Percentiles rank a stretch among this genome's conserved stretches.
These are phyloP conservation scores for peach (Prunus persica) DNA, from an alignment of 306 rosid species.

Conservation along the genomic window DNA sequence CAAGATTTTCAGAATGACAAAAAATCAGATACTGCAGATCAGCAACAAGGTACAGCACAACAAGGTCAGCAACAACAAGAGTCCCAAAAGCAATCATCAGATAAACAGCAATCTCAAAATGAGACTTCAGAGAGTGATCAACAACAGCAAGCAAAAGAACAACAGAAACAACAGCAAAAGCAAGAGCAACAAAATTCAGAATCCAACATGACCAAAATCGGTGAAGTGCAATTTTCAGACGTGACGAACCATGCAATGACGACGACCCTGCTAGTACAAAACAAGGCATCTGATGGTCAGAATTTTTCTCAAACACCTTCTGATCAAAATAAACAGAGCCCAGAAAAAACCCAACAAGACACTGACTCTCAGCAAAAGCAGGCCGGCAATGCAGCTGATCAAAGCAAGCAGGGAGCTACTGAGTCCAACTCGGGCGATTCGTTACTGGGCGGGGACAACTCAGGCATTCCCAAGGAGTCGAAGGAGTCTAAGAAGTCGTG, in stretches of 20 bases:
- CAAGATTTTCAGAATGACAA: not conserved
- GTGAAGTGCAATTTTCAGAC: not conserved
- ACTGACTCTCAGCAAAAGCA: slow-evolving; percentile 5
- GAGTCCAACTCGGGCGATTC: slow-evolving; percentile 29
- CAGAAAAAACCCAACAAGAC: not conserved
- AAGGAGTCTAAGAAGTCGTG: slow-evolving; percentile 61
- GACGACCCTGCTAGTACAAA: not conserved
- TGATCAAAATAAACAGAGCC: not conserved
- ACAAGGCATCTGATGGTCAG: not conserved
- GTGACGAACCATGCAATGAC: not conserved
- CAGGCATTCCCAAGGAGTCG: slow-evolving; percentile 47
- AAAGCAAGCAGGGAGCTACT: slow-evolving; percentile 11
- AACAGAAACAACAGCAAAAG: not conserved
- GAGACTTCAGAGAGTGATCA: not conserved
- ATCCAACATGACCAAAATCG: not conserved
- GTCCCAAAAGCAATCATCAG: not conserved
- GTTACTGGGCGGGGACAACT: slow-evolving; percentile 21
- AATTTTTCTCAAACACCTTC: not conserved
- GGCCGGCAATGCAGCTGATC: slow-evolving; percentile 15
- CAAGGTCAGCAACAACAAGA: not conserved
- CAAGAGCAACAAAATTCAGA: not conserved
- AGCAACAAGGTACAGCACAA: not conserved
- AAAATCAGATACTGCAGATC: slow-evolving; percentile 13
- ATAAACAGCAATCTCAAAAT: not conserved
- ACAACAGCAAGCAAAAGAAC: not conserved